Base-by-base conservation (phyloP, 1,284 basidiomycete species). In the Thecaphora frezii region DNA sequence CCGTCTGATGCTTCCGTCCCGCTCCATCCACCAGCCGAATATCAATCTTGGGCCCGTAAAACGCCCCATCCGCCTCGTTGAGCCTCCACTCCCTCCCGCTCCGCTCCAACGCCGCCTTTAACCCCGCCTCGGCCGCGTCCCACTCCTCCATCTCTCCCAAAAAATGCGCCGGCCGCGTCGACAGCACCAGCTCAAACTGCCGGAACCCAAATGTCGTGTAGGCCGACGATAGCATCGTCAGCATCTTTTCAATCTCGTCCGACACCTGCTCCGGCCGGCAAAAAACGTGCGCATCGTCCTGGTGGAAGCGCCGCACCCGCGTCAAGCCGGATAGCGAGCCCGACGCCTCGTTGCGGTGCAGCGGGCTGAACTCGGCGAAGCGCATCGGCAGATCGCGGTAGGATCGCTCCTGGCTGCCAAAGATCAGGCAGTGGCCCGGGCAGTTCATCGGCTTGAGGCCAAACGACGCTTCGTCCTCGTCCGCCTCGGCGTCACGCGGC, bases 391-490 rank as follows among this genome's bases (percentile, higher is more conserved):
- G 59, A 39, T 76, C 75, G 21, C 72, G 61, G 54, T 76, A 74
- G 12, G 66, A 70, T 23, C 74, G 53, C 28, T 72, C 69, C 45
- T 69, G 58, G 14, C 59, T 58, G 0, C 66, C 59, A 51, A 71
- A 77, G 41, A 77, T 72, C 21, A 77, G 48, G 36, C 74, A 76
- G 39, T 77, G 75, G 0, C 75, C 75, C 0, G 75, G 75, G 43
- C 75, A 77, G 49, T 77, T 77, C 75, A 77, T 77, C 18, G 75
- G 75, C 55, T 77, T 77, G n/a, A 77, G 39, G 3, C 75, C 75
- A 30, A 74, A 76, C 10, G 47, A 44, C 22, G 63, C 64, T 19
- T 64, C 62, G 26, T 61, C 50, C 33, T 18, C 54, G 18, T 19
- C 38, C 1, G 1, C 36, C 18, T 36, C 33, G 13, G 12, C 33